These are phyloP conservation scores for Starmerella ratchasimensis DNA, from an alignment of 805 yeast species.

Conservation along the genomic window DNA sequence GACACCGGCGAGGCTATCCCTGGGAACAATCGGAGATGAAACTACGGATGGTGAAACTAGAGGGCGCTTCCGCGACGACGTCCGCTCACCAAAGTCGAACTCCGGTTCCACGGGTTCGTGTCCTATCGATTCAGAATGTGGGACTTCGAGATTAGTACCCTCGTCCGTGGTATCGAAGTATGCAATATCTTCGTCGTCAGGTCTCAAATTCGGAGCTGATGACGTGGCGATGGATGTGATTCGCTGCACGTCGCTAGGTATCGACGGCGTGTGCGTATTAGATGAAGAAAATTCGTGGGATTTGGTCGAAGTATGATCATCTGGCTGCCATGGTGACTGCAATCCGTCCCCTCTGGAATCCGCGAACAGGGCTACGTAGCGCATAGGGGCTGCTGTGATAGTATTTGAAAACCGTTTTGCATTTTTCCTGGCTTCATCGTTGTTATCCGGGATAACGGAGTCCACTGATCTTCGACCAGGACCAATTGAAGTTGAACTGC, in stretches of 20 bases:
- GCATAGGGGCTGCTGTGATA: not conserved
- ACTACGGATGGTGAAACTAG: slow-evolving; percentile 2
- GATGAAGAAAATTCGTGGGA: no score
- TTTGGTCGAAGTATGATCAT: not conserved
- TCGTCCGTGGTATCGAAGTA: no score
- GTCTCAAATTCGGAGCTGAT: not conserved
- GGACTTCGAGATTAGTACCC: no score
- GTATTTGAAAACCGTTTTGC: not conserved
- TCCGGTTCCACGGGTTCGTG: not conserved
- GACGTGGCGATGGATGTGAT: no score
- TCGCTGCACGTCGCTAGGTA: no score
- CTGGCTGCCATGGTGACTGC: slow-evolving; percentile 1
- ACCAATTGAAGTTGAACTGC: not conserved
- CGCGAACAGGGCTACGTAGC: slow-evolving; percentile 2
- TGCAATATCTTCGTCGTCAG: no score
- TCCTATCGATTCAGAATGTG: no score
- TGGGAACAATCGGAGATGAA: not conserved
- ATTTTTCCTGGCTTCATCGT: not conserved
- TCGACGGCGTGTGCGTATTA: no score
- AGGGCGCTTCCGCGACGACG: slow-evolving; percentile 2
- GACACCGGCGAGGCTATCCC: no score
- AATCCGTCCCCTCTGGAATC: not conserved
- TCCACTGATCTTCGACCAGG: not conserved
- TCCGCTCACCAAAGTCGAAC: slow-evolving; percentile 1
- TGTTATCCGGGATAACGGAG: no score